Base-by-base conservation (phyloP, 768 basidiomycete species). In the Phaffia australis region DNA sequence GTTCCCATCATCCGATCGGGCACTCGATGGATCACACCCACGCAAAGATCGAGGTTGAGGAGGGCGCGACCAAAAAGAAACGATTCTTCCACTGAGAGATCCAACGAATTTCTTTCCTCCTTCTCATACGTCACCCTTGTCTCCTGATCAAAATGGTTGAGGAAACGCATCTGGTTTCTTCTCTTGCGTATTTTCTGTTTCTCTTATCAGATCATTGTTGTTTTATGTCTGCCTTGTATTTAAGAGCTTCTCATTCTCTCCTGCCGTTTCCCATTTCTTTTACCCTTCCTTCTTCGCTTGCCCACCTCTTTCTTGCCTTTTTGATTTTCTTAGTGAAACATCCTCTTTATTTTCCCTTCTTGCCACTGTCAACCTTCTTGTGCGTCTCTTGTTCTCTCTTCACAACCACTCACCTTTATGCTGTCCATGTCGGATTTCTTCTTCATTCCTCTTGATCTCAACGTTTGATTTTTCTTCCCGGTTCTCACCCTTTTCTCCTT, bases 21-120 rank as follows among this genome's bases (percentile, higher is more conserved):
- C 75, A 75, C 9, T 67, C 69, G 19, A 81, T 82, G 46, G 76
- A 75, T 30, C 89, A 92, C 76, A 73, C 78, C 59, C 89, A 92
- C 76, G 83, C 86, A 74, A 86, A 85, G 79, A 84, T 89, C 59
- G 75, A 80, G 54, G 79, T 82, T 49, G 86, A 89, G 65, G 89
- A 89, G 75, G 89, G 84, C 78, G 75, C 82, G 75, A 56, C 59
- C 32, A 76, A 77, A 69, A 89, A 87, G 79, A 82, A 82, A 75
- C 81, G 83, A 71, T 87, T 91, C 77, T 90, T 89, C 73, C 88
- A 80, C 66, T 62, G 27, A 52, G 32, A 30, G n/a, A n/a, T 32
- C n/a, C 57, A n/a, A 8, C 57, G 23, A 58, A 19, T 6, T 47
- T 56, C 27, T 19, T 14, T 35, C 15, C 54, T n/a, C 30, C 56